Evolutionary conservation across 139 green algal genomes (phyloP), one percentile per base, ranked within the genome.

Genomic region (Astrephomene gubernaculifera): DNA sequence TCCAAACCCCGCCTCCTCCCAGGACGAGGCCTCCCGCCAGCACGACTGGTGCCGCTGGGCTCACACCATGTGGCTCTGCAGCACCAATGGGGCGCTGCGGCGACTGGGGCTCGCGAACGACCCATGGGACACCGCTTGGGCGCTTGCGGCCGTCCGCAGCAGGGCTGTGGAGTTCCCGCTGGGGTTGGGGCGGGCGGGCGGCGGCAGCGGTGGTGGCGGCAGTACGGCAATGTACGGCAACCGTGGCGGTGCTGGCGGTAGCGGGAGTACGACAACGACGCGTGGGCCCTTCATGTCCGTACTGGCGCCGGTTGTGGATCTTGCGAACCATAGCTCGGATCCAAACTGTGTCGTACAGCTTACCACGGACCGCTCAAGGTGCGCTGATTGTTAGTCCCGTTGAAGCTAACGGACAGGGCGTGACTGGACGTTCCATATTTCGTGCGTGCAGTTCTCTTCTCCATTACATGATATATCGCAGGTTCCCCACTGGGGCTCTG

Each of bases 41-140:
- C 79, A 86, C 65, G 79, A 86, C 79, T 86, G 79, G 79, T 65
- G 65, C 12, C 65, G 79, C 24, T 86, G 79, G 79, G 67, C 27
- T 25, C 79, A 86, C 65, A 69, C 27, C 45, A 33, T 57, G 45
- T 86, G 79, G 79, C 25, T 65, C 17, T 71, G 65, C 79, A 78
- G 35, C 64, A 41, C 45, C 65, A 86, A 65, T 57, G 79, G 79
- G 31, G 79, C 79, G 25, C 35, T 86, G 49, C 33, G 79, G 45
- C 65, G 49, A 24, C 52, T 86, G 67, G 65, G 49, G 53, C 79
- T 86, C 44, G 79, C 79, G 33, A 65, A 86, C 24, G 25, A 35
- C 31, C 79, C 43, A 49, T 45, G 25, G 49, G 65, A 79, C 64
- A 86, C 45, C 35, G 17, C 35, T 1, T 76, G 65, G 64, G 79